Evolutionary conservation across 768 basidiomycete genomes (phyloP), one percentile per base, ranked within the genome.

Genomic region (Lanmaoa rubissima): DNA sequence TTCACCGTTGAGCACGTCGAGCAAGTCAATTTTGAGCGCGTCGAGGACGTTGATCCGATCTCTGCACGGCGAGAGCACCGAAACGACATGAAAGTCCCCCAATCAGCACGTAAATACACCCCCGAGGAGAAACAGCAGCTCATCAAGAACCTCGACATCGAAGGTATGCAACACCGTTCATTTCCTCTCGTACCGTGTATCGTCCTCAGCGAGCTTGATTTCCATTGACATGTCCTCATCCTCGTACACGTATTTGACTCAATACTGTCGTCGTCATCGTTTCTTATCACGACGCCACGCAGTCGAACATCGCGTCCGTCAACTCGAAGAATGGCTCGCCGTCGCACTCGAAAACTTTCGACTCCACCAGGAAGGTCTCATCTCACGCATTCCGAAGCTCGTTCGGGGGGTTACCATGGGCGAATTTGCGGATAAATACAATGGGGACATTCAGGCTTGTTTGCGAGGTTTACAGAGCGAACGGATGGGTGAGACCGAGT

Each of bases 341-440:
- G 86, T 87, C 68, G 80, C 82, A 4, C 83, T 92, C 51, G 83
- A 89, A 61, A 86, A 84, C 65, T 92, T 91, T 67, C 81, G 78
- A 2, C 79, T 86, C 26, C 87, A 88, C 63, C 87, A 90, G 66
- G 88, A 92, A 65, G 84, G 84, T 0, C 85, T 85, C 54, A 82
- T 92, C 3, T 81, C 80, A 17, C 82, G 86, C 49, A 88, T 92
- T 34, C 90, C 90, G 1, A 88, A 84, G 63, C 82, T 85, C 60
- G 85, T 92, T 36, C 82, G 88, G 35, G 74, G 74, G 31, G 84
- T 92, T 70, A 82, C 84, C 16, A 84, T 92, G 80, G 82, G 82
- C 60, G 89, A 91, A 43, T 90, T 92, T 69, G 86, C 84, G 17
- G 82, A 83, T 57, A 89, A 87, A 66, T 92, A 91, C 72, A 78